These are phyloP conservation scores for Aspergillus novoparasiticus DNA, from an alignment of 2,329 filamentous ascomycete species.

Conservation along the genomic window DNA sequence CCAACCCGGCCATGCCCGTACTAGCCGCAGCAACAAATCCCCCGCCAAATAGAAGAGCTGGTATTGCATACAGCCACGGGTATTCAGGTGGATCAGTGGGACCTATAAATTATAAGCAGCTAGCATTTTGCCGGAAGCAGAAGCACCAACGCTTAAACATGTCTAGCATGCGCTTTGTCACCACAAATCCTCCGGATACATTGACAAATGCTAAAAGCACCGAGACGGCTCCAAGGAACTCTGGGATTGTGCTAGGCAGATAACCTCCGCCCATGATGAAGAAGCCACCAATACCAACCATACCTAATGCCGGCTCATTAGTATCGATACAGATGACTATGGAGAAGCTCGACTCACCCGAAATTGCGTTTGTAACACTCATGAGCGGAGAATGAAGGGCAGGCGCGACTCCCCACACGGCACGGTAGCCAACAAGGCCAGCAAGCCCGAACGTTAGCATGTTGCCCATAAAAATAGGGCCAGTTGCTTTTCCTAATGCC, in stretches of 20 bases:
- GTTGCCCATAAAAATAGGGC: slow-evolving; percentile 85
- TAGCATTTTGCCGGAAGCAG: neutral
- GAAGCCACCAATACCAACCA: slow-evolving; percentile 86
- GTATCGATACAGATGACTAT: neutral
- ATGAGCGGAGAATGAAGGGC: slow-evolving; percentile 86
- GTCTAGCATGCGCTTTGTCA: slow-evolving; percentile 91
- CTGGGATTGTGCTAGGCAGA: slow-evolving; percentile 75
- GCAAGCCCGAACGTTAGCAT: slow-evolving; percentile 82
- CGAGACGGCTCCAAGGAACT: slow-evolving; percentile 74
- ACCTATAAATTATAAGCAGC: slow-evolving; percentile 45
- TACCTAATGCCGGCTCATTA: slow-evolving; percentile 48
- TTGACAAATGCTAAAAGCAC: slow-evolving; percentile 87
- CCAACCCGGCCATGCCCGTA: slow-evolving; percentile 79
- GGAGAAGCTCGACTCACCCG: slow-evolving; percentile 52
- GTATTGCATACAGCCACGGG: slow-evolving; percentile 81
- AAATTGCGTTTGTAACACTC: slow-evolving; percentile 93
- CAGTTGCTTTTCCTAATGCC: slow-evolving; percentile 77
- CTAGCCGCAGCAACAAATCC: slow-evolving; percentile 78
- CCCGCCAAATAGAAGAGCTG: slow-evolving; percentile 74
- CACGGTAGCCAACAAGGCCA: slow-evolving; percentile 82
- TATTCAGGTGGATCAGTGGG: slow-evolving; percentile 87
- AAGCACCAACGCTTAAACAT: slow-evolving; percentile 72
- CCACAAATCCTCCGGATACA: slow-evolving; percentile 84
- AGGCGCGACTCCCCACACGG: slow-evolving; percentile 83
- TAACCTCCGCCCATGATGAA: slow-evolving; percentile 87